Base-by-base conservation (phyloP, 2,329 filamentous ascomycete species). In the Calonectria multiphialidica region DNA sequence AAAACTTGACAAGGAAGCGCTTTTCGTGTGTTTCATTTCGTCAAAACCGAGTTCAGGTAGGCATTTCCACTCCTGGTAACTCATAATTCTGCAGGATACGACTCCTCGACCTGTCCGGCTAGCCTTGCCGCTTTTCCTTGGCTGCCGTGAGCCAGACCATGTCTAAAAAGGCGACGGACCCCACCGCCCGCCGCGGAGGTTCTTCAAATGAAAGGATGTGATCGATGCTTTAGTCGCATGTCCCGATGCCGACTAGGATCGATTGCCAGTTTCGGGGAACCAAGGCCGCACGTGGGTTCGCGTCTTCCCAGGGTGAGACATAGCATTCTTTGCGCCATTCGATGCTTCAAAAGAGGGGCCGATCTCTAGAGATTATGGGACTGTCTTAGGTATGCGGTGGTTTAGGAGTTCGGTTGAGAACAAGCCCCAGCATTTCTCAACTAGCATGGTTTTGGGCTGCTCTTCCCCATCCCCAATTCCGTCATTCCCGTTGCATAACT, bases 201-300 rank as follows among this genome's bases (percentile, higher is more conserved):
- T 53, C 55, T 68, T 42, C 66, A 62, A 16, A 16, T 44, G 55
- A 53, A 44, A 23, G 55, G 55, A 62, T 53, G 40, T 23, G 21
- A 5, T 49, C 8, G 37, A 49, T 53, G 66, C 33, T 23, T 53
- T 49, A 23, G 37, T 59, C 28, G 55, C 57, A 18, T 30, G 35
- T 23, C 12, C 40, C 57, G 57, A 62, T 45, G 37, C 16, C 40
- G 37, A 33, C 57, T 42, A 45, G 40, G 18, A 45, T 37, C 13
- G 21, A 45, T 62, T 30, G 28, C 25, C 33, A 16, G 37, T 62
- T 62, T 62, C 37, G 25, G 57, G 40, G 49, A 37, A 53, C 15
- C 35, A 16, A 45, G 9, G 25, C 25, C 35, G 25, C 47, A 42
- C 63, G 63, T 55, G 47, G 35, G 47, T 53, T 37, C 33, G 35